These are phyloP conservation scores for Lepidium didymum DNA, from an alignment of 345 rosid genomes.

Conservation along the genomic window DNA sequence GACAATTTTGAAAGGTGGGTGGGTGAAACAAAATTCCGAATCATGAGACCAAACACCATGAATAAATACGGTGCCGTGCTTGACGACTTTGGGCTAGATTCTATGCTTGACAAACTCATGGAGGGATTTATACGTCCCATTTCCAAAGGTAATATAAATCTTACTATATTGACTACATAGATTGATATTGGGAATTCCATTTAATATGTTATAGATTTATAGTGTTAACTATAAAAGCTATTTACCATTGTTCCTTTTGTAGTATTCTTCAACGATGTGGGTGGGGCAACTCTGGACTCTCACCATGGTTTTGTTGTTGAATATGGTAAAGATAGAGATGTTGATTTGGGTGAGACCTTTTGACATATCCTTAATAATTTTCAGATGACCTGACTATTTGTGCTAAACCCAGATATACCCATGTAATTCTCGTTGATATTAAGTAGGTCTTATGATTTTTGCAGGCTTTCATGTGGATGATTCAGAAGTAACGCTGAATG, in stretches of 20 bases:
- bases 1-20: conserved; percentile 88
- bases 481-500: conserved; percentile 92
- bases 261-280: conserved; percentile 93
- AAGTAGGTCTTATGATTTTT: conserved; percentile 15
- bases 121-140: conserved; percentile 73
- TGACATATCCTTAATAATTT: background rate
- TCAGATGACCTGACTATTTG: background rate
- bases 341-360: conserved; percentile 69
- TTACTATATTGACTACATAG: background rate
- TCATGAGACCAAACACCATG: conserved; percentile 99
- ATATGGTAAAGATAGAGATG: conserved; percentile 81
- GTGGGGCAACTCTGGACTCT: conserved; percentile 87
- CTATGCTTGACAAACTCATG: conserved; percentile 81
- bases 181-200: background rate
- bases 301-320: conserved; percentile 99
- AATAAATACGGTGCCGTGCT: conserved; percentile 91
- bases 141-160: conserved; percentile 45
- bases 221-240: background rate
- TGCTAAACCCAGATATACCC: background rate
- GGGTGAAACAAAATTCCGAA: conserved; percentile 54
- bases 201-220: background rate
- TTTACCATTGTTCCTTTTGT: conserved; percentile 17
- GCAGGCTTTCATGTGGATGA: conserved; percentile 97
- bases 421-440: background rate
- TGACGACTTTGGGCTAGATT: conserved; percentile 91